Percentiles rank a stretch among this genome's conserved stretches.
phyloP scores from a whole-genome alignment of 2,329 filamentous ascomycete genomes.

The Daldinia sp. region DNA sequence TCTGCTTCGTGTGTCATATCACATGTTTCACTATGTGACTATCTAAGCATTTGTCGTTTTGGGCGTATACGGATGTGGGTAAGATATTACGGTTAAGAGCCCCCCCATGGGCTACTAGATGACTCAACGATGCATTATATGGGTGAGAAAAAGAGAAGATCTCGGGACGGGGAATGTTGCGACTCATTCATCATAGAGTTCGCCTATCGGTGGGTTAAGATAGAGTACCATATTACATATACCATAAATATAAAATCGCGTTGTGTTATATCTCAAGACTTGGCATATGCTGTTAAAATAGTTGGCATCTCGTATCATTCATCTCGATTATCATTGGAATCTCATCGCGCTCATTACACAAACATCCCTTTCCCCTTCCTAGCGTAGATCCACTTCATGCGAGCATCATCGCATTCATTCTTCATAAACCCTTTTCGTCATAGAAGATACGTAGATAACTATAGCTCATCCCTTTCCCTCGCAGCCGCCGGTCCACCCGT shows the following conservation, averaged over 20 bases:
- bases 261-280: neutral
- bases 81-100: neutral
- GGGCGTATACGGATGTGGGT: neutral
- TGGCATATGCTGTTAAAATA: neutral
- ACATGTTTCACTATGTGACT: too few species aligned
- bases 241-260: neutral
- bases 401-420: too few species aligned
- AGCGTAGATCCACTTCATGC: neutral
- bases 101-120: neutral
- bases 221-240: neutral
- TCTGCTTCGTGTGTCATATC: too few species aligned
- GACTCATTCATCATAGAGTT: conserved; percentile 37
- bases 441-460: conserved; percentile 19
- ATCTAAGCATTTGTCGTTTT: too few species aligned
- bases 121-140: neutral
- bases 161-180: conserved; percentile 4
- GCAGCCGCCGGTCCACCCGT: conserved; percentile 39
- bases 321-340: neutral
- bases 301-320: neutral
- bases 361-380: neutral
- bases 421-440: neutral
- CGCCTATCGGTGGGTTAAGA: conserved; percentile 1
- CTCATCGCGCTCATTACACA: neutral
- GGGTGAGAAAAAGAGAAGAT: conserved; percentile 4
- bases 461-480: conserved; percentile 56